Percentiles rank a stretch among this genome's conserved stretches.
Conservation (phyloP, 2,329 filamentous ascomycete genomes). For the Xylariaceae sp. region DNA sequence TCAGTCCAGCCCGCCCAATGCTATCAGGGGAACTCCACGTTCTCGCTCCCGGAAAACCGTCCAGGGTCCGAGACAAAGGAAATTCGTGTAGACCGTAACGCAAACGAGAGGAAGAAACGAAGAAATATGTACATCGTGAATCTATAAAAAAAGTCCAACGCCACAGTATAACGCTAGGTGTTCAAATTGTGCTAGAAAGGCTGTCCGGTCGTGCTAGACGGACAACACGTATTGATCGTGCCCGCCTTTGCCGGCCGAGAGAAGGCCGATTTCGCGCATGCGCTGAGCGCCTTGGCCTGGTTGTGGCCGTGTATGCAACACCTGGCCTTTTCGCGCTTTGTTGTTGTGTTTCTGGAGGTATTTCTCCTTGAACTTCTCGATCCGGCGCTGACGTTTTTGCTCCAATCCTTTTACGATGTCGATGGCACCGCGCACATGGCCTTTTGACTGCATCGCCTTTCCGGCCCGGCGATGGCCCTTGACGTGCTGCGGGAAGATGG, state of each 20-base stretch:
- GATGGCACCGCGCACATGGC: slow-evolving; percentile 84
- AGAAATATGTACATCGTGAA: slow-evolving; percentile 24
- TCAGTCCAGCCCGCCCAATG: slow-evolving; percentile 24
- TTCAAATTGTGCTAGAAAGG: slow-evolving; percentile 13
- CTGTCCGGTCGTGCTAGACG: slow-evolving; percentile 42
- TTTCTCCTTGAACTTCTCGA: slow-evolving; percentile 74
- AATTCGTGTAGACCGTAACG: slow-evolving; percentile 16
- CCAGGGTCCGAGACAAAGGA: slow-evolving; percentile 17
- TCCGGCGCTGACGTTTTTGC: slow-evolving; percentile 86
- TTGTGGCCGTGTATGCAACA: slow-evolving; percentile 58
- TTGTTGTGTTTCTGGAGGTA: slow-evolving; percentile 83
- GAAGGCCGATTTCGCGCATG: slow-evolving; percentile 87
- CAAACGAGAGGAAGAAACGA: slow-evolving; percentile 5
- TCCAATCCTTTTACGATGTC: slow-evolving; percentile 97
- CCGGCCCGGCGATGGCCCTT: slow-evolving; percentile 36
- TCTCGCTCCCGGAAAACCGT: slow-evolving; percentile 11
- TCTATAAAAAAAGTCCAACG: no score
- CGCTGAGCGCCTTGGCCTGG: slow-evolving; percentile 87
- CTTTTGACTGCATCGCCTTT: slow-evolving; percentile 29
- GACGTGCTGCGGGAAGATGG: slow-evolving; percentile 58
- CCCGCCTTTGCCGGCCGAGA: slow-evolving; percentile 77
- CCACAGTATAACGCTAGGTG: no score
- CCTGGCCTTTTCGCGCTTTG: slow-evolving; percentile 67
- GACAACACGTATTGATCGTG: slow-evolving; percentile 75
- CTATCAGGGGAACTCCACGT: slow-evolving; percentile 13